Evolutionary conservation across 441 rosid species (phyloP).

Genomic region (Dalechampia spathulata): DNA sequence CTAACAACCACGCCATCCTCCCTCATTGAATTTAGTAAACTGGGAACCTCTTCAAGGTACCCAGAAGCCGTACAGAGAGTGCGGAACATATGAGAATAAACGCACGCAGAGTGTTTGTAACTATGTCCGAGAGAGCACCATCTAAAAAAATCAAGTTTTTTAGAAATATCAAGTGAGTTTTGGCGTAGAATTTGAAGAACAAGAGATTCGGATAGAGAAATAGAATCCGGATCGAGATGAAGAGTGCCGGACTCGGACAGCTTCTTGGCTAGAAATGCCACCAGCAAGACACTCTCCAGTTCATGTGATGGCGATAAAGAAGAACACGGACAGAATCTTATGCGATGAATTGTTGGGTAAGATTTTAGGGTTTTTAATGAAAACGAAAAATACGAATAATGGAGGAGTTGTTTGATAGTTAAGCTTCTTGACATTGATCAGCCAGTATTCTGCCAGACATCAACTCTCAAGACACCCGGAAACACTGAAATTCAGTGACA

Average conservation of each 20-base stretch:
- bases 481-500: too few relatives aligned
- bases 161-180: constrained; percentile 42
- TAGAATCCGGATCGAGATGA: constrained; percentile 43
- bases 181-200: constrained; percentile 57
- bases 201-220: constrained; percentile 53
- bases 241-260: constrained; percentile 54
- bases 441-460: too few relatives aligned
- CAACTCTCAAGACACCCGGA: too few relatives aligned
- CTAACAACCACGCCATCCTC: constrained; percentile 48
- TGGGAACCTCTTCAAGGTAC: constrained; percentile 49
- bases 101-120: constrained; percentile 50
- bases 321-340: constrained; percentile 1
- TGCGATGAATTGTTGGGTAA: not conserved
- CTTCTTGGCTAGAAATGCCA: constrained; percentile 55
- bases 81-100: constrained; percentile 59
- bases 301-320: constrained; percentile 19
- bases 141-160: constrained; percentile 56
- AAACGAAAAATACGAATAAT: not conserved
- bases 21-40: constrained; percentile 50
- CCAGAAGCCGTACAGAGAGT: constrained; percentile 43
- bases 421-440: constrained; percentile 19
- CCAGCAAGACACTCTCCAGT: constrained; percentile 44
- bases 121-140: constrained; percentile 56
- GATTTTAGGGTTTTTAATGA: not conserved
- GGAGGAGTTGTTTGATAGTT: not conserved